Percentiles rank a stretch among this genome's conserved stretches.
Conservation (phyloP, 225 moss, liverwort and hornwort genomes). For the Pseudisothecium myosuroides region DNA sequence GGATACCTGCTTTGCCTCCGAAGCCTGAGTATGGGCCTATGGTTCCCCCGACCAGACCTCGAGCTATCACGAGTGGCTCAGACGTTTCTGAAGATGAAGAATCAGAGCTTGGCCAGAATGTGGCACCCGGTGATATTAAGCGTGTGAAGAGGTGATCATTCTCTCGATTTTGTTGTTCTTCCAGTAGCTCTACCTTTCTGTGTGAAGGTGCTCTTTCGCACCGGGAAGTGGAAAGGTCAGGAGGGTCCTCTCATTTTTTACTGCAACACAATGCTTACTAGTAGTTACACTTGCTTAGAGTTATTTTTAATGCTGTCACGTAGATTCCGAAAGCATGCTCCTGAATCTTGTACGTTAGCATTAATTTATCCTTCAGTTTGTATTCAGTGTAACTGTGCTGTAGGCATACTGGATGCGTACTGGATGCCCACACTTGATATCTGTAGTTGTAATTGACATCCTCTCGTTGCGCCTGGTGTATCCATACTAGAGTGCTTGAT, state of each 20-base stretch:
- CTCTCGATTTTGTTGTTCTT: not conserved
- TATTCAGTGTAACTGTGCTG: not conserved
- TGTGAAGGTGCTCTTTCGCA: not conserved
- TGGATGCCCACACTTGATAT: not conserved
- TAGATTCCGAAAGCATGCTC: not conserved
- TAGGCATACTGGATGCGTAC: not conserved
- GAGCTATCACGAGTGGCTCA: constrained; percentile 73
- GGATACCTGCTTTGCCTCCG: constrained; percentile 72
- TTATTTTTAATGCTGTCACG: not conserved
- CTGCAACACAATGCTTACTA: not conserved
- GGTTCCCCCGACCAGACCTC: constrained; percentile 23
- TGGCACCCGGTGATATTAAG: constrained; percentile 76
- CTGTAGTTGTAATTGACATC: not conserved
- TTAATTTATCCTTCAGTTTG: not conserved
- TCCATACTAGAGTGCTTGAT: not conserved
- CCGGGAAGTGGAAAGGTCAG: not conserved
- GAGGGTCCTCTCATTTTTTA: not conserved
- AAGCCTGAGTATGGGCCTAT: constrained; percentile 47
- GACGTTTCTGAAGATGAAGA: constrained; percentile 87
- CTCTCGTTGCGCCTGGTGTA: not conserved
- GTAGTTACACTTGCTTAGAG: not conserved
- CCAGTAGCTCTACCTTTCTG: not conserved
- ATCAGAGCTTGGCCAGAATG: constrained; percentile 46
- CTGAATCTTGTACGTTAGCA: not conserved
- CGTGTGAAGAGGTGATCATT: constrained; percentile 76